Conservation (phyloP, 768 basidiomycete species). For the Boletus tomentosulus region DNA sequence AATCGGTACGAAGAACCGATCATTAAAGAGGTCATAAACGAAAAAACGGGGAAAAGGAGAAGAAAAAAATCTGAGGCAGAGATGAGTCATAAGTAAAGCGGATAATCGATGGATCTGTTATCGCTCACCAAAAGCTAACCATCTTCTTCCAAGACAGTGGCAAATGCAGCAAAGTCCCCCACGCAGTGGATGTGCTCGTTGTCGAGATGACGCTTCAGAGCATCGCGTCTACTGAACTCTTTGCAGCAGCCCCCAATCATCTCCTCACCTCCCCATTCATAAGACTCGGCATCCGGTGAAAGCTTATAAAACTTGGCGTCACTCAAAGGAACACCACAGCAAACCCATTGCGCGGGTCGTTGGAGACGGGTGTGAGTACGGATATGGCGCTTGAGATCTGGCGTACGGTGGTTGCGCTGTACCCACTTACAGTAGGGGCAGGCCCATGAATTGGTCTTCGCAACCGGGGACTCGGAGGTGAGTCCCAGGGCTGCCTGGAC, state of each 20-base stretch:
- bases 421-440: constrained; percentile 49
- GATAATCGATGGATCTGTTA: background rate
- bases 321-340: constrained; percentile 32
- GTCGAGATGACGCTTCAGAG: constrained; percentile 39
- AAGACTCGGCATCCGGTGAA: constrained; percentile 21
- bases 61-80: constrained; percentile 5
- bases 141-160: constrained; percentile 26
- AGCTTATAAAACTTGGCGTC: constrained; percentile 22
- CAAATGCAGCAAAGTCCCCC: constrained; percentile 30
- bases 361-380: constrained; percentile 43
- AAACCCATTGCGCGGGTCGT: constrained; percentile 36
- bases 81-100: background rate
- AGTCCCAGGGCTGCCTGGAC: constrained; percentile 33
- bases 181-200: constrained; percentile 33
- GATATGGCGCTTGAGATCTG: constrained; percentile 59
- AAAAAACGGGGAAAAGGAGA: background rate
- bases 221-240: constrained; percentile 37
- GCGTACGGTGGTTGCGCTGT: constrained; percentile 47
- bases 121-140: constrained; percentile 10
- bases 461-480: constrained; percentile 10
- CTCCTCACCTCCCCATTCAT: constrained; percentile 24
- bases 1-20: constrained; percentile 4
- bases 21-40: constrained; percentile 3
- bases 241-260: constrained; percentile 38
- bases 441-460: constrained; percentile 34